Base-by-base conservation (phyloP, 2,329 filamentous ascomycete species). In the Cordyceps tenuipes region DNA sequence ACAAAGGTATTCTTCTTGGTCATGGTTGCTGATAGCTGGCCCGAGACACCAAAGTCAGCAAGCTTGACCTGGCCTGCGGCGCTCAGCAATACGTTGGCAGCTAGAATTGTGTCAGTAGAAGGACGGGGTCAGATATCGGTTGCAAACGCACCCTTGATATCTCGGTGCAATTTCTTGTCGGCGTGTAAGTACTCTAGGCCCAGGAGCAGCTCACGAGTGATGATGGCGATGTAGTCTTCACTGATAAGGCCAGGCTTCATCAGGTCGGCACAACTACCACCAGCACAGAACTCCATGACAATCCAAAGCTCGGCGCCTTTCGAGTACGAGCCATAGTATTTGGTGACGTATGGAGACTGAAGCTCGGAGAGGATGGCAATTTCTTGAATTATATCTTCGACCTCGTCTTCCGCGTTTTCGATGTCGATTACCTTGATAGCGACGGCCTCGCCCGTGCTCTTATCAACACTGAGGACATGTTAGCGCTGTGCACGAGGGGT, bases 1-100 rank as follows among this genome's bases (percentile, higher is more conserved):
- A 99, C 93, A 72, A 97, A 99, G 0, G 93, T 97, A 71, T 97
- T 97, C 78, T 97, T 97, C 81, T 97, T 97, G 63, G 93, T 97
- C 92, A 97, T 97, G 54, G 93, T 99, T 7, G 93, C 93, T 10
- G 93, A 95, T 23, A 97, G 82, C 75, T 97, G 94, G 31, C 93
- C 93, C 1, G 93, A 97, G 7, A 99, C 94, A 61, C 93, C 93
- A 76, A 99, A 99, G 72, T 99, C 93, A 15, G 93, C 93, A 60
- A 97, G 80, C 74, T 99, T 99, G 67, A 99, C 93, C 76, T 97
- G 94, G 2, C 94, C 94, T 70, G 89, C 96, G 54, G 91, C 85
- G 62, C 89, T 87, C 6, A 99, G 82, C 39, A 99, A 79, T 34
- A 99, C 87, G 69, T 99, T 99, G 65, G 94, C 94, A 69, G 94